phyloP scores from a whole-genome alignment of 1,139 yeast genomes.

The Torulaspora pretoriensis region DNA sequence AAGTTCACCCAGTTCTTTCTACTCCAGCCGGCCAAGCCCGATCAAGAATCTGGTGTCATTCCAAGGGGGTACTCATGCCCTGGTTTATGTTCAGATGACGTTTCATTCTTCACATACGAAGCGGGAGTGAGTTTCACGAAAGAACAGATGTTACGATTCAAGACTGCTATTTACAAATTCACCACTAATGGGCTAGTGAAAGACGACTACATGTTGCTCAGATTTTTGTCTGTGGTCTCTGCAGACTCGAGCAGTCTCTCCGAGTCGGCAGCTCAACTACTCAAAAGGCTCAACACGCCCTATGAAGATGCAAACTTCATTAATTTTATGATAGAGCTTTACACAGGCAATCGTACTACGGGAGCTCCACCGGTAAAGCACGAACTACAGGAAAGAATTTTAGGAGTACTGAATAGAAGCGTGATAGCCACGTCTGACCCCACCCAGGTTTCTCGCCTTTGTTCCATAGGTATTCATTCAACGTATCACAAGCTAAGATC shows the following conservation, averaged over 20 bases:
- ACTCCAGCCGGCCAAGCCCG: slow-evolving; percentile 45
- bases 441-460: slow-evolving; percentile 40
- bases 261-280: slow-evolving; percentile 39
- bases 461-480: slow-evolving; percentile 57
- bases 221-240: slow-evolving; percentile 60
- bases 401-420: slow-evolving; percentile 53
- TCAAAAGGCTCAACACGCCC: slow-evolving; percentile 51
- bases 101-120: slow-evolving; percentile 57
- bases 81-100: slow-evolving; percentile 57
- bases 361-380: slow-evolving; percentile 51
- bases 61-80: slow-evolving; percentile 49
- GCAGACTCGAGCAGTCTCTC: slow-evolving; percentile 51
- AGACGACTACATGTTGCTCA: slow-evolving; percentile 32
- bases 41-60: slow-evolving; percentile 35
- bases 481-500: slow-evolving; percentile 40
- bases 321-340: slow-evolving; percentile 43
- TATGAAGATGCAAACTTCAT: slow-evolving; percentile 48
- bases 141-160: slow-evolving; percentile 47
- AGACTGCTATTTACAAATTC: slow-evolving; percentile 45
- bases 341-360: slow-evolving; percentile 43
- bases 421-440: slow-evolving; percentile 43
- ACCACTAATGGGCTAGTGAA: slow-evolving; percentile 36
- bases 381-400: slow-evolving; percentile 55
- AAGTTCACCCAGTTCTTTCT: slow-evolving; percentile 55
- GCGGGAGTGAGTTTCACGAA: slow-evolving; percentile 61